Evolutionary conservation across 1,139 yeast species (phyloP), one percentile per base, ranked within the genome.

Genomic region (Pichia sp.): DNA sequence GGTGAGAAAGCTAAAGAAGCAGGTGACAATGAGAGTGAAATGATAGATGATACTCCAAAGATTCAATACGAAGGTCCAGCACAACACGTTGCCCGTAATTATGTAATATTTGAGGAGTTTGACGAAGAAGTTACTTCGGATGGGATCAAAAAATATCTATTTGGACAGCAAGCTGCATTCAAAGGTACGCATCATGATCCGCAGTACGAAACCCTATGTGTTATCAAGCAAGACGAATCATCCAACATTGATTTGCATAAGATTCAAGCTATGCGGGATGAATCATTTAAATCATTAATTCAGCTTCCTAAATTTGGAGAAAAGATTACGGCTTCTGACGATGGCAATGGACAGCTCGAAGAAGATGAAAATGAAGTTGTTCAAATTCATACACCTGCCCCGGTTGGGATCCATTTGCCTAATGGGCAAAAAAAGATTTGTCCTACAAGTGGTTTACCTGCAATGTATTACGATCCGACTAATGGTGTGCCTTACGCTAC

Each of bases 401-500:
- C 89, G 10, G 76, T 82, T n/a, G 95, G 89, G 43, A 81, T 85
- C 42, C 81, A 84, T 61, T 73, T 85, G 55, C 86, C 89, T n/a
- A 84, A 82, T 67, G 90, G 89, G 33, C 69, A 72, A 51, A 85
- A 83, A 70, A 82, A 81, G 68, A 74, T 76, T 56, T 92, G 98
- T 72, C 78, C 88, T 47, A 81, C 90, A 48, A 83, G 91, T 2
- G 96, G 96, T 14, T 79, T 80, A 48, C 86, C 85, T 54, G 95
- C 95, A 41, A 80, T 83, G 66, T 92, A 89, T 70, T 85, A 88
- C 61, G 97, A 92, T 72, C 97, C 97, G 0, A 78, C 82, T 46
- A 83, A 87, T 42, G 95, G 95, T 49, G 80, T 91, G 52, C 96
- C 97, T 1, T 92, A 92, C 70, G 80, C 87, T 53, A 85, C 86